Percentiles rank a stretch among this genome's conserved stretches.
phyloP scores from a whole-genome alignment of 164 flowering plant species.

The Dillenia suffruticosa region DNA sequence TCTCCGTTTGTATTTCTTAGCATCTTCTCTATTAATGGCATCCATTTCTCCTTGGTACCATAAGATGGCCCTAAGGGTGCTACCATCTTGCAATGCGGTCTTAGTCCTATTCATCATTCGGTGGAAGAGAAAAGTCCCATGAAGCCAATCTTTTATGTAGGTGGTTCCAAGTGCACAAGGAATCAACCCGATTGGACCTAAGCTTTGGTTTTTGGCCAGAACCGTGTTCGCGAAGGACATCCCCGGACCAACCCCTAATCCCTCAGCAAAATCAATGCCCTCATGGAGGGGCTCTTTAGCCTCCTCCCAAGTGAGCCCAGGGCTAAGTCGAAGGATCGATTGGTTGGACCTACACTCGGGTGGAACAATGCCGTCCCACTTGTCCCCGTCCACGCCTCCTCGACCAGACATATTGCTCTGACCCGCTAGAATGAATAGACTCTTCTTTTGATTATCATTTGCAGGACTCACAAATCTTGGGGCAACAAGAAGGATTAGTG shows the following conservation, averaged over 20 bases:
- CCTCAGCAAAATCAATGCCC: constrained; percentile 55
- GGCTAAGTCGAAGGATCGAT: constrained; percentile 39
- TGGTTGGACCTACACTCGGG: constrained; percentile 41
- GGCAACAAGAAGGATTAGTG: constrained; percentile 11
- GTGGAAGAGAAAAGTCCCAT: constrained; percentile 41
- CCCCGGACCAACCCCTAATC: constrained; percentile 83
- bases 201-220: constrained; percentile 12
- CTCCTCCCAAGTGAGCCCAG: constrained; percentile 44
- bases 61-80: constrained; percentile 41
- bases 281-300: constrained; percentile 70
- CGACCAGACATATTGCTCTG: constrained; percentile 92
- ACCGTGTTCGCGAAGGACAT: constrained; percentile 63
- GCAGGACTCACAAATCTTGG: constrained; percentile 10
- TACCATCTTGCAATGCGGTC: constrained; percentile 40
- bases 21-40: too few relatives aligned
- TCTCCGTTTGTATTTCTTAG: too few relatives aligned
- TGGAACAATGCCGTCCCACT: constrained; percentile 68
- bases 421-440: constrained; percentile 57
- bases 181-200: constrained; percentile 58
- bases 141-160: constrained; percentile 54
- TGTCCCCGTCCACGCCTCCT: constrained; percentile 47
- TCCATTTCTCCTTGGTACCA: constrained; percentile 84
- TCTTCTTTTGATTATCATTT: constrained; percentile 6
- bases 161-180: constrained; percentile 88
- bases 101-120: constrained; percentile 40